A percentile compares a stretch with the other conserved stretches of the same genome.
Evolutionary conservation across 148 eudicot genomes (phyloP).

Genomic region (Chenopodium formosanum): DNA sequence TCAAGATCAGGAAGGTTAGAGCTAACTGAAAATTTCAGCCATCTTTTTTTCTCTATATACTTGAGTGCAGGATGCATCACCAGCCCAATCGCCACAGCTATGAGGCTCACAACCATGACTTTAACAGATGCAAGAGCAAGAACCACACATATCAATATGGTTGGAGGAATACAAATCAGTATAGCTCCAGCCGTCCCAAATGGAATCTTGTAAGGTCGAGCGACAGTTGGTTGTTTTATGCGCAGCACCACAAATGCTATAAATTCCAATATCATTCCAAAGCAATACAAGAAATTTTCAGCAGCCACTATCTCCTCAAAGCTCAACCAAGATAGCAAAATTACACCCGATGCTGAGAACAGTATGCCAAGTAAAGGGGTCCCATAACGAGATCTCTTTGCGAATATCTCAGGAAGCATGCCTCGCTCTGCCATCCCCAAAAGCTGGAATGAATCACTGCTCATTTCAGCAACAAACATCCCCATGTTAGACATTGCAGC

Average conservation of each 20-base stretch:
- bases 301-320: constrained; percentile 68
- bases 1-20: constrained; percentile 45
- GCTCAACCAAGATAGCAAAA: constrained; percentile 65
- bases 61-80: constrained; percentile 54
- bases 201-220: constrained; percentile 62
- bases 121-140: constrained; percentile 54
- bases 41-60: constrained; percentile 42
- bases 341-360: constrained; percentile 60
- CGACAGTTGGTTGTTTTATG: constrained; percentile 38
- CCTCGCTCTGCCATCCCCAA: constrained; percentile 55
- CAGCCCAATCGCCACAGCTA: constrained; percentile 48
- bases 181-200: constrained; percentile 51
- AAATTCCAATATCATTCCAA: constrained; percentile 65
- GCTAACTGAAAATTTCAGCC: constrained; percentile 52
- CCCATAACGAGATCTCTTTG: constrained; percentile 53
- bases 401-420: constrained; percentile 46
- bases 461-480: constrained; percentile 71
- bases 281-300: constrained; percentile 61
- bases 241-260: constrained; percentile 39
- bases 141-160: constrained; percentile 51
- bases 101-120: constrained; percentile 53
- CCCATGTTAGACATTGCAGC: constrained; percentile 77
- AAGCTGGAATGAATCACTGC: constrained; percentile 52
- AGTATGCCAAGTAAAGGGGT: constrained; percentile 57
- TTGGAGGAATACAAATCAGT: constrained; percentile 51